A percentile compares a stretch with the other conserved stretches of the same genome.
Conservation (phyloP, 2,329 filamentous ascomycete species). For the Claviceps paspali region DNA sequence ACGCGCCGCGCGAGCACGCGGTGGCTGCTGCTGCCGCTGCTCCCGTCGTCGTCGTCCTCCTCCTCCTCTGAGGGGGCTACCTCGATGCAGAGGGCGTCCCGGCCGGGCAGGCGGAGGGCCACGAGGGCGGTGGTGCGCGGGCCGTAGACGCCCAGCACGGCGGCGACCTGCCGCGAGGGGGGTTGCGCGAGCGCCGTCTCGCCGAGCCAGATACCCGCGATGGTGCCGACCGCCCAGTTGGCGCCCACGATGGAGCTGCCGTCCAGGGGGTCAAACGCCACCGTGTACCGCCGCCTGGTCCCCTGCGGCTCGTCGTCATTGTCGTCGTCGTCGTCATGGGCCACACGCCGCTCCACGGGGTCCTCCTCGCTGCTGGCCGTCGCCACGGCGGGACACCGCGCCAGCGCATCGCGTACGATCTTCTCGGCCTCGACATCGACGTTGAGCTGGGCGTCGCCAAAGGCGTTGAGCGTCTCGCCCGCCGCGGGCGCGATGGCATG, state of each 20-base stretch:
- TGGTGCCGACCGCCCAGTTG: slow-evolving; percentile 44
- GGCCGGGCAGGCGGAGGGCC: slow-evolving; percentile 32
- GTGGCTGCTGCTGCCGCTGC: no score
- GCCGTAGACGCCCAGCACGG: slow-evolving; percentile 37
- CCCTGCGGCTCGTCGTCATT: no score
- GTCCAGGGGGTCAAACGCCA: slow-evolving; percentile 49
- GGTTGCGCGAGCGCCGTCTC: slow-evolving; percentile 27
- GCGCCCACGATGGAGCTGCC: slow-evolving; percentile 45
- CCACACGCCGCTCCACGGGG: slow-evolving; percentile 29
- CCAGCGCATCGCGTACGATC: slow-evolving; percentile 29
- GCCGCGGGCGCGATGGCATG: slow-evolving; percentile 32
- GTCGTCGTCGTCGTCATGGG: no score
- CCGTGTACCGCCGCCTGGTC: no score
- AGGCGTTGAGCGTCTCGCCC: slow-evolving; percentile 30
- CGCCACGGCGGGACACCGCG: slow-evolving; percentile 26
- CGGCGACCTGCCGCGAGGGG: slow-evolving; percentile 26
- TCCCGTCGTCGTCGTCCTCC: no score
- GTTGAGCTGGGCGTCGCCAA: slow-evolving; percentile 45
- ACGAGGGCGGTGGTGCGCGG: slow-evolving; percentile 40
- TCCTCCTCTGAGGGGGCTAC: no score
- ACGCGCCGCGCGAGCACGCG: no score
- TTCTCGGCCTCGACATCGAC: slow-evolving; percentile 38
- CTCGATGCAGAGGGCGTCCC: slow-evolving; percentile 31
- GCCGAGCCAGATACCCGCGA: slow-evolving; percentile 44
- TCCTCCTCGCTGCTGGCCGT: slow-evolving; percentile 47